Evolutionary conservation across 2,329 filamentous ascomycete genomes (phyloP).

Genomic region (Ambrosiella beaveri): DNA sequence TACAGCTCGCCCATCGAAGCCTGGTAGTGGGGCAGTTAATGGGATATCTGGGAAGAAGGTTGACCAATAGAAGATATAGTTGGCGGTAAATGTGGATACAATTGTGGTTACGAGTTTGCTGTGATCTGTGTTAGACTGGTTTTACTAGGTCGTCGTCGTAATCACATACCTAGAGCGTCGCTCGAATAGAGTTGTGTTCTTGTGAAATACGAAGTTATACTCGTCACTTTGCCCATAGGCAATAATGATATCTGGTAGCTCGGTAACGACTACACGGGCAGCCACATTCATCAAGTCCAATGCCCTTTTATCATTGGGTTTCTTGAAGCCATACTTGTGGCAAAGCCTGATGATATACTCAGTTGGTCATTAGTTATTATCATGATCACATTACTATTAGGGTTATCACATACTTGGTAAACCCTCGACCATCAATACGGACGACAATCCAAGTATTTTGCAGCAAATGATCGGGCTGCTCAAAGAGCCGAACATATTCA

Average conservation of each 20-base stretch:
- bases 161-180: conserved; percentile 51
- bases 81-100: conserved; percentile 81
- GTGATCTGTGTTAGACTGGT: background rate
- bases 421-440: conserved; percentile 81
- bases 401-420: conserved; percentile 58
- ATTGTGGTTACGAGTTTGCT: conserved; percentile 86
- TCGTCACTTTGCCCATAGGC: conserved; percentile 93
- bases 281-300: conserved; percentile 89
- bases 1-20: conserved; percentile 83
- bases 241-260: conserved; percentile 69
- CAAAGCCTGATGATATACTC: conserved; percentile 44
- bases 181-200: conserved; percentile 67
- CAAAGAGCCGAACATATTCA: conserved; percentile 84
- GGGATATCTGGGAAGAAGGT: conserved; percentile 54
- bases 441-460: conserved; percentile 94
- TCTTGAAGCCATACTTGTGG: conserved; percentile 66
- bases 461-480: conserved; percentile 62
- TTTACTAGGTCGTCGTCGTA: background rate
- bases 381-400: background rate
- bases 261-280: conserved; percentile 66
- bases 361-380: background rate
- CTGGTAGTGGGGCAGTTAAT: conserved; percentile 60
- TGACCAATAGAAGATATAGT: conserved; percentile 72
- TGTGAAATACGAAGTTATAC: conserved; percentile 84
- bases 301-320: conserved; percentile 80